A percentile compares a stretch with the other conserved stretches of the same genome.
Evolutionary conservation across 345 rosid genomes (phyloP).

Genomic region (Euphorbia peplus): DNA sequence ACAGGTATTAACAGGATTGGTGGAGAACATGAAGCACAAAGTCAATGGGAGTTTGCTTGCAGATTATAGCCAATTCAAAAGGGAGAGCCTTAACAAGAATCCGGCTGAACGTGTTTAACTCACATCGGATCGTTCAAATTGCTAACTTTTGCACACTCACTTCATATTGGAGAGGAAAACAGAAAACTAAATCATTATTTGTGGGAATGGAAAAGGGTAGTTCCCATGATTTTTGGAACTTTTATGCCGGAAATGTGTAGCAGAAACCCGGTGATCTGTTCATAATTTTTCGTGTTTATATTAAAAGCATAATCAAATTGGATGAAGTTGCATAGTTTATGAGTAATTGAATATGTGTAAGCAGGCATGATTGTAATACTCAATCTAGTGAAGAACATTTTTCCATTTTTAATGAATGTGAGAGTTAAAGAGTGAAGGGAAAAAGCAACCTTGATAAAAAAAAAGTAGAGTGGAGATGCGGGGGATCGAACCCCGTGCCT

Average conservation of each 20-base stretch:
- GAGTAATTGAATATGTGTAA: background rate
- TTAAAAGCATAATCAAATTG: background rate
- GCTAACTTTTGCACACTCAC: background rate
- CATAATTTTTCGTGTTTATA: too few species aligned
- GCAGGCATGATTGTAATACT: too few species aligned
- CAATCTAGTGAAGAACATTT: background rate
- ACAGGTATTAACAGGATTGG: conserved; percentile 62
- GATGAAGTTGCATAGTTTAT: background rate
- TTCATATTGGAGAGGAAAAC: background rate
- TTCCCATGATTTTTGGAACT: too few species aligned
- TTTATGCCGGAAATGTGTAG: too few species aligned
- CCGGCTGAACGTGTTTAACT: background rate
- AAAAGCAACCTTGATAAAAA: background rate
- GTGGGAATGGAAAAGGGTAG: too few species aligned
- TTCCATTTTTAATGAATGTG: too few species aligned
- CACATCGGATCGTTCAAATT: background rate
- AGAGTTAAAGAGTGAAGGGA: too few species aligned
- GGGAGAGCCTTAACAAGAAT: conserved; percentile 25
- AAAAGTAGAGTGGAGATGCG: conserved; percentile 26
- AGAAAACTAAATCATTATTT: too few species aligned
- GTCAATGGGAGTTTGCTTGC: conserved; percentile 76
- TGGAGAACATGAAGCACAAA: conserved; percentile 77
- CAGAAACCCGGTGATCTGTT: too few species aligned
- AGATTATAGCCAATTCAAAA: conserved; percentile 69
- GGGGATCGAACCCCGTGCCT: conserved; percentile 43